A percentile compares a stretch with the other conserved stretches of the same genome.
Evolutionary conservation across 2,329 filamentous ascomycete species (phyloP).

Genomic region (Xylaria polymorpha): DNA sequence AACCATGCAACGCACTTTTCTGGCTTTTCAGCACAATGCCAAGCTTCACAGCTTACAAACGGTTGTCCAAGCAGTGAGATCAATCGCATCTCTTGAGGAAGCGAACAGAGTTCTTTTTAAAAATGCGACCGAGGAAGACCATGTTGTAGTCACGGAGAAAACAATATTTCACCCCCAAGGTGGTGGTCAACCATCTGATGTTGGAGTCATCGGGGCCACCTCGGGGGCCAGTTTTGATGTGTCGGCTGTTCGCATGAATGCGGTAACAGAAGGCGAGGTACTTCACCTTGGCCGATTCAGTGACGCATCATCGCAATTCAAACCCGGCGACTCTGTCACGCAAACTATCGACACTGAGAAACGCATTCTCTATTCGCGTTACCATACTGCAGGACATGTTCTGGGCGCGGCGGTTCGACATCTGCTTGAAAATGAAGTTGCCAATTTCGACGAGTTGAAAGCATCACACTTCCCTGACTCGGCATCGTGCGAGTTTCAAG

Average conservation of each 20-base stretch:
- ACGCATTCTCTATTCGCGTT: conserved; percentile 71
- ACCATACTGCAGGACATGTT: conserved; percentile 80
- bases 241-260: conserved; percentile 66
- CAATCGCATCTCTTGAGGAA: conserved; percentile 62
- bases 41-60: conserved; percentile 49
- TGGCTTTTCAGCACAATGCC: conserved; percentile 54
- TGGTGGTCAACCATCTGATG: conserved; percentile 78
- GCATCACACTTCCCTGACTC: conserved; percentile 77
- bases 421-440: conserved; percentile 63
- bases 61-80: conserved; percentile 56
- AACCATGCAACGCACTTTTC: conserved; percentile 54
- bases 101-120: conserved; percentile 69
- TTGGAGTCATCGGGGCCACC: conserved; percentile 63
- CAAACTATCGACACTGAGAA: conserved; percentile 71
- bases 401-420: conserved; percentile 74
- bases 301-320: conserved; percentile 50
- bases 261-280: conserved; percentile 63
- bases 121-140: conserved; percentile 60
- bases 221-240: conserved; percentile 61
- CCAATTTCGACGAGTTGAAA: conserved; percentile 73
- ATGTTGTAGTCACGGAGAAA: conserved; percentile 68
- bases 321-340: conserved; percentile 57
- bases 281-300: conserved; percentile 73
- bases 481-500: conserved; percentile 75
- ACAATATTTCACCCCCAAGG: conserved; percentile 84